phyloP scores from a whole-genome alignment of 2,329 filamentous ascomycete genomes.

The Phyllosticta citriasiana region DNA sequence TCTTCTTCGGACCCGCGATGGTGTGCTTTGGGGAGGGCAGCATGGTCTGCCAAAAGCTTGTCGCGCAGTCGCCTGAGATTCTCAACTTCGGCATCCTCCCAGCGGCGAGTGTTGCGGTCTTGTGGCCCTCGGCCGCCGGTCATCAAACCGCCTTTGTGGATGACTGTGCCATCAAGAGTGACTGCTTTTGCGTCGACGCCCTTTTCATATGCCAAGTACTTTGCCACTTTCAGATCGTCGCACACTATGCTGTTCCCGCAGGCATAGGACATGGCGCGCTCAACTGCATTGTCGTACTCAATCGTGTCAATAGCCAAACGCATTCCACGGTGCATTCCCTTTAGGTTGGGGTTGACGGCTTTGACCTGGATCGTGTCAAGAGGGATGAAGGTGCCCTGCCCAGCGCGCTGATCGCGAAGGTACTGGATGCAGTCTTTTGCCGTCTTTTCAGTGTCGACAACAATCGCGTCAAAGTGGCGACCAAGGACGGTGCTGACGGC shows the following conservation, averaged over 20 bases:
- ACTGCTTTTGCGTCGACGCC: constrained; percentile 88
- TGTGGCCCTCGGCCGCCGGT: constrained; percentile 81
- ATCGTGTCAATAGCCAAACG: constrained; percentile 92
- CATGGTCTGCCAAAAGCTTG: constrained; percentile 67
- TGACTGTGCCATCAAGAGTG: constrained; percentile 87
- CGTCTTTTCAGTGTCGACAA: constrained; percentile 91
- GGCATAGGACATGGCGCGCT: constrained; percentile 88
- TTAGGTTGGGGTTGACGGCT: constrained; percentile 78
- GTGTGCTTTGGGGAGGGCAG: constrained; percentile 68
- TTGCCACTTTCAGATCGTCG: constrained; percentile 76
- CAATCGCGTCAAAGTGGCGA: constrained; percentile 84
- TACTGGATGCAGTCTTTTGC: constrained; percentile 91
- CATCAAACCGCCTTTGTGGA: constrained; percentile 94
- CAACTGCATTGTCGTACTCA: constrained; percentile 78
- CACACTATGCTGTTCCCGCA: constrained; percentile 94
- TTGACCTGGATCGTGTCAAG: constrained; percentile 96
- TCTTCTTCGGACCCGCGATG: constrained; percentile 71
- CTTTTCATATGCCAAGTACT: constrained; percentile 77
- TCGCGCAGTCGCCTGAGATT: constrained; percentile 68
- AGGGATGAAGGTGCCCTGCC: constrained; percentile 88
- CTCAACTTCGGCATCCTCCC: constrained; percentile 83
- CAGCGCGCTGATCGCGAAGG: constrained; percentile 77
- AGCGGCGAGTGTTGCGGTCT: constrained; percentile 64
- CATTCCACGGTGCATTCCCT: constrained; percentile 73
- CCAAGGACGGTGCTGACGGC: constrained; percentile 89